phyloP scores from a whole-genome alignment of 176 grass and related monocot genomes.

The Oryza glaberrima region DNA sequence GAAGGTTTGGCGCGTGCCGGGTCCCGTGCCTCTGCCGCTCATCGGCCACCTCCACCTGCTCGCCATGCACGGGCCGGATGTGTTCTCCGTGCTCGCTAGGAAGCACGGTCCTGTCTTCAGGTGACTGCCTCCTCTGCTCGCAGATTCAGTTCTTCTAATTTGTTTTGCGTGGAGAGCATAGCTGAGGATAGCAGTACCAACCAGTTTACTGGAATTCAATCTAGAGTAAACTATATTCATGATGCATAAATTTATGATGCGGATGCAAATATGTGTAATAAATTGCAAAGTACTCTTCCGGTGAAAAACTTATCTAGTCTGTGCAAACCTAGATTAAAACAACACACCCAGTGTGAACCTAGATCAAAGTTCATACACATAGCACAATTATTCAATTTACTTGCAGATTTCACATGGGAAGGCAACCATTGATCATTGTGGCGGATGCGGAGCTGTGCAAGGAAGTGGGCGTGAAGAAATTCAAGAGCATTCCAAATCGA shows the following conservation, averaged over 20 bases:
- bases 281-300: too few relatives aligned
- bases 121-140: background rate
- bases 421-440: background rate
- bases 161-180: too few relatives aligned
- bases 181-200: too few relatives aligned
- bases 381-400: background rate
- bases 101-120: conserved; percentile 3
- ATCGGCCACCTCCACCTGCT: conserved; percentile 19
- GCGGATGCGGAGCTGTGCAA: conserved; percentile 14
- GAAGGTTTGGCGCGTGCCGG: conserved; percentile 14
- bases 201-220: too few relatives aligned
- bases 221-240: too few relatives aligned
- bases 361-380: too few relatives aligned
- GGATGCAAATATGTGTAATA: too few relatives aligned
- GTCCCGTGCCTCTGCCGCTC: background rate
- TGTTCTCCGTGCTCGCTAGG: background rate
- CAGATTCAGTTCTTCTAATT: too few relatives aligned
- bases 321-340: too few relatives aligned
- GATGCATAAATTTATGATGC: too few relatives aligned
- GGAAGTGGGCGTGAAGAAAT: background rate
- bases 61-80: background rate
- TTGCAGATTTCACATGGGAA: conserved; percentile 33
- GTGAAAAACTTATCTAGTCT: too few relatives aligned
- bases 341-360: too few relatives aligned
- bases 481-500: background rate